Conservation (phyloP, 352 stramenopile species). For the Globisporangium irregulare region DNA sequence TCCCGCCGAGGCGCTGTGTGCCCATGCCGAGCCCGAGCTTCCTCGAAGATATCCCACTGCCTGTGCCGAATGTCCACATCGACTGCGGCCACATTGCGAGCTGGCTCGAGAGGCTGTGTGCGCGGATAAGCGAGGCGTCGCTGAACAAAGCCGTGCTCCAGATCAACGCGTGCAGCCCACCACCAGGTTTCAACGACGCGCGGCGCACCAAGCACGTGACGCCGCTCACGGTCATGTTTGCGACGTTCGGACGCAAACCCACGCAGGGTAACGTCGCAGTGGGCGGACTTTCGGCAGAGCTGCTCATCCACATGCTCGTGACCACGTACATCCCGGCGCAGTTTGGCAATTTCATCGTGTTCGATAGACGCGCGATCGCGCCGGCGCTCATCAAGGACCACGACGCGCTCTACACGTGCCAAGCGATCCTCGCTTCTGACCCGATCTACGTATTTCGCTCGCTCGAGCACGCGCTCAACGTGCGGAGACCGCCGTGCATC, state of each 20-base stretch:
- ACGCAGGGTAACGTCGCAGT: slow-evolving; percentile 79
- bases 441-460: slow-evolving; percentile 62
- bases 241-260: slow-evolving; percentile 85
- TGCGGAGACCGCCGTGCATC: slow-evolving; percentile 81
- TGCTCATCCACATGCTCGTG: slow-evolving; percentile 90
- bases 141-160: slow-evolving; percentile 59
- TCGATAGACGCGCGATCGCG: slow-evolving; percentile 65
- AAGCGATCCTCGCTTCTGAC: slow-evolving; percentile 38
- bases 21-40: slow-evolving; percentile 81
- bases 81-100: slow-evolving; percentile 56
- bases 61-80: slow-evolving; percentile 67
- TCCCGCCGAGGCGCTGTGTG: slow-evolving; percentile 79
- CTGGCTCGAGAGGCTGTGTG: slow-evolving; percentile 66
- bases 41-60: slow-evolving; percentile 65
- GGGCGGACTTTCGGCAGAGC: slow-evolving; percentile 77
- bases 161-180: slow-evolving; percentile 67
- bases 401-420: slow-evolving; percentile 42
- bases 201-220: slow-evolving; percentile 78
- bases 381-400: slow-evolving; percentile 44
- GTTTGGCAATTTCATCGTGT: slow-evolving; percentile 90
- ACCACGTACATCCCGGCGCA: slow-evolving; percentile 91
- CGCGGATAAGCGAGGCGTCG: slow-evolving; percentile 44
- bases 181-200: slow-evolving; percentile 46
- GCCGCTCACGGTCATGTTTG: slow-evolving; percentile 87
- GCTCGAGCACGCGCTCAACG: slow-evolving; percentile 89